phyloP scores from a whole-genome alignment of 768 basidiomycete genomes.

The Guyanaporus albipodus region DNA sequence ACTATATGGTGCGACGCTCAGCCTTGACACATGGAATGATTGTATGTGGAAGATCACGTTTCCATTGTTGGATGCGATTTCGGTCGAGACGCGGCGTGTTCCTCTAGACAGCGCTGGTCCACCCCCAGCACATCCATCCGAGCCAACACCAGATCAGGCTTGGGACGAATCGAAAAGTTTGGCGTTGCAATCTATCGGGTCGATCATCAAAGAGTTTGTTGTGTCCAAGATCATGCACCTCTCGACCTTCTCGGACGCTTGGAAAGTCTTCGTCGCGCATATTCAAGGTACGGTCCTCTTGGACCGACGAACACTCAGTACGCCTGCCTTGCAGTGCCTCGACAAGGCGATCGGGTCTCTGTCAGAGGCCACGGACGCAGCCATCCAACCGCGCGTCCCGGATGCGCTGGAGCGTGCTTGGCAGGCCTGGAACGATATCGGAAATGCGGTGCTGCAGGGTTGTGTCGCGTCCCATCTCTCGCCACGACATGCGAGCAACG shows the following conservation, averaged over 20 bases:
- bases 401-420: conserved; percentile 63
- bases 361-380: conserved; percentile 29
- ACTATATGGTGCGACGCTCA: conserved; percentile 85
- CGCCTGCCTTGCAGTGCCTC: conserved; percentile 80
- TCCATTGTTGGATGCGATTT: conserved; percentile 74
- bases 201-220: conserved; percentile 80
- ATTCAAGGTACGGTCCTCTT: conserved; percentile 67
- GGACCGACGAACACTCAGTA: conserved; percentile 67
- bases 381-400: conserved; percentile 36
- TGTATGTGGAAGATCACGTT: conserved; percentile 91
- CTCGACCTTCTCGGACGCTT: conserved; percentile 63
- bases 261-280: conserved; percentile 69
- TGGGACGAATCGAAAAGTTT: conserved; percentile 91
- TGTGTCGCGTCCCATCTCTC: conserved; percentile 11
- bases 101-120: conserved; percentile 14
- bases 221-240: conserved; percentile 68
- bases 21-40: conserved; percentile 79
- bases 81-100: conserved; percentile 46
- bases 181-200: conserved; percentile 77
- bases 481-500: conserved; percentile 7
- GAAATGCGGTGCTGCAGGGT: conserved; percentile 43
- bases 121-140: background rate
- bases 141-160: conserved; percentile 36
- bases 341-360: conserved; percentile 73
- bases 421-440: conserved; percentile 65